Percentiles rank a stretch among this genome's conserved stretches.
These are phyloP conservation scores for Phycomyces nitens DNA, from an alignment of 192 early-diverging fungal genomes.

Conservation along the genomic window DNA sequence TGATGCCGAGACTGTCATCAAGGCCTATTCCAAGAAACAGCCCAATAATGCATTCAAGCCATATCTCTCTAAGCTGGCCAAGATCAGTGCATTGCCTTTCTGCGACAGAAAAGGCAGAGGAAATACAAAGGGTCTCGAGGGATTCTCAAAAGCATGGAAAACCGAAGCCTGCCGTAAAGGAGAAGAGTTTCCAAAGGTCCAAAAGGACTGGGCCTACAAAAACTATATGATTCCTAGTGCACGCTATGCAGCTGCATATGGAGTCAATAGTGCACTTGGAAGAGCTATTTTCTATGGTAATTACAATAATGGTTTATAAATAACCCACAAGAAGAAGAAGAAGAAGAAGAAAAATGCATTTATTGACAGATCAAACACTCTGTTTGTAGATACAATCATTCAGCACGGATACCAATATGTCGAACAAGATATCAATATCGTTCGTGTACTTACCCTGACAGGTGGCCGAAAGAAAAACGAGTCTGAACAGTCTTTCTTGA, in stretches of 20 bases:
- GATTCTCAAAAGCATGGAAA: conserved; percentile 9
- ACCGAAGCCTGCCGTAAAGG: conserved; percentile 6
- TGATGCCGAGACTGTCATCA: conserved; percentile 20
- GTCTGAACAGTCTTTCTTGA: conserved; percentile 20
- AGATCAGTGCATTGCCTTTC: conserved; percentile 1
- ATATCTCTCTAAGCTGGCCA: conserved; percentile 8
- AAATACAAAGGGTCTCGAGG: not conserved
- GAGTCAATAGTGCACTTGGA: conserved; percentile 19
- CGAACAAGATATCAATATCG: conserved; percentile 30
- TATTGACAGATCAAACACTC: too few relatives aligned
- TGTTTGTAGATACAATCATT: conserved; percentile 33
- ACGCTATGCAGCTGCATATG: conserved; percentile 16
- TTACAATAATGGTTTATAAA: not conserved
- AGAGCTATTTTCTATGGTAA: conserved; percentile 35
- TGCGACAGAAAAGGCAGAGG: conserved; percentile 4
- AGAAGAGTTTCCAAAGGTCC: not conserved
- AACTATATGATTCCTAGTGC: conserved; percentile 20
- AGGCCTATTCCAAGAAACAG: conserved; percentile 7
- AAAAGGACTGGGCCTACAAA: conserved; percentile 12
- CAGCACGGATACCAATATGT: conserved; percentile 34
- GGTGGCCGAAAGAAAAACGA: conserved; percentile 14
- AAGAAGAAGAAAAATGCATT: too few relatives aligned
- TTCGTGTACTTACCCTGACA: conserved; percentile 22
- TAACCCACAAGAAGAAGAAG: not conserved
- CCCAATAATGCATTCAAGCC: conserved; percentile 16